phyloP scores from a whole-genome alignment of 139 green algal species.

The Axilococcus clingmanii region DNA sequence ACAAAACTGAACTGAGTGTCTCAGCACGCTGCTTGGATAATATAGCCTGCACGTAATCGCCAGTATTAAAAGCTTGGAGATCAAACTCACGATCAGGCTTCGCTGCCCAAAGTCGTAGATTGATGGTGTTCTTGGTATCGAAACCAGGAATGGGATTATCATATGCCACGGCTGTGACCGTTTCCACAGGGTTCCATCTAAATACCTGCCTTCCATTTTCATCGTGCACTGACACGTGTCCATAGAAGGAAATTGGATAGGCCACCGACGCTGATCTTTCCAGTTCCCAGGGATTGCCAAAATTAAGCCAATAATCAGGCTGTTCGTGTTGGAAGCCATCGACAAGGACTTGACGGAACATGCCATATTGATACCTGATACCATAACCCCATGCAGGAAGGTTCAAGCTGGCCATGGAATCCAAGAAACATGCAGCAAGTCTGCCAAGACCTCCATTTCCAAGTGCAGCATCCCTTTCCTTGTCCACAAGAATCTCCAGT shows the following conservation, averaged over 20 bases:
- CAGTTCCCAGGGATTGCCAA: constrained; percentile 96
- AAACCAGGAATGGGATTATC: constrained; percentile 98
- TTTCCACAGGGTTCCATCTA: constrained; percentile 91
- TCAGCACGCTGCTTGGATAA: constrained; percentile 92
- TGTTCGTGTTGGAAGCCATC: constrained; percentile 91
- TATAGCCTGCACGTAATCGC: constrained; percentile 83
- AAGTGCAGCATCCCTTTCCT: constrained; percentile 59
- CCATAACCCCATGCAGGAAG: constrained; percentile 98
- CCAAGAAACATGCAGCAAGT: constrained; percentile 96
- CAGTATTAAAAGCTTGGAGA: constrained; percentile 97
- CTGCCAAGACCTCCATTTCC: constrained; percentile 96
- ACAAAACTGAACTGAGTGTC: constrained; percentile 92
- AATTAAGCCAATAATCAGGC: constrained; percentile 96
- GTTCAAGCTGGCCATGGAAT: constrained; percentile 95
- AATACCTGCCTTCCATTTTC: constrained; percentile 72
- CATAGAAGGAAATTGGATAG: constrained; percentile 88
- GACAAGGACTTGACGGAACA: constrained; percentile 89
- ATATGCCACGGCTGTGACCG: constrained; percentile 88
- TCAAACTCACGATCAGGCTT: constrained; percentile 93
- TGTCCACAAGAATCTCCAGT: constrained; percentile 60
- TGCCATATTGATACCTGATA: constrained; percentile 98
- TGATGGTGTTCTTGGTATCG: constrained; percentile 94
- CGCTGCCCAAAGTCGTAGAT: constrained; percentile 93
- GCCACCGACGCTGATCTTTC: constrained; percentile 63
- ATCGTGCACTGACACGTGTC: constrained; percentile 70